Evolutionary conservation across 176 grass and related monocot genomes (phyloP).

Genomic region (Ampelocalamus luodianensis): DNA sequence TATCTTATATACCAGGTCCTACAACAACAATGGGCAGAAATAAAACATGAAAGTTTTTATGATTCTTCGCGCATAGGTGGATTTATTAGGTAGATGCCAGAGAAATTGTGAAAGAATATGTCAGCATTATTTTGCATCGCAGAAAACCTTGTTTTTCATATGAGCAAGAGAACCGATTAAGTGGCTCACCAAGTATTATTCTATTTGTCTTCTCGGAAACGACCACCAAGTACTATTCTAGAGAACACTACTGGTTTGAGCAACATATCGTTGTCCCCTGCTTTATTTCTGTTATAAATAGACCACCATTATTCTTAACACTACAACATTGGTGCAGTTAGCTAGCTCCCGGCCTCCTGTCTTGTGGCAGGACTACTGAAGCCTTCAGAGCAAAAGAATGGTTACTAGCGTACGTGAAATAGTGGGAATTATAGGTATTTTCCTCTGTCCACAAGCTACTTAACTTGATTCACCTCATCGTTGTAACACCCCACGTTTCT

Average conservation of each 20-base stretch:
- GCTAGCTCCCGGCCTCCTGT: neutral
- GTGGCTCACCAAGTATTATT: constrained; percentile 20
- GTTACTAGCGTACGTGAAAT: constrained; percentile 40
- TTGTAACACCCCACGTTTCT: constrained; percentile 21
- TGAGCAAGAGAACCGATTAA: neutral
- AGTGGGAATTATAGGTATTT: constrained; percentile 67
- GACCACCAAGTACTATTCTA: neutral
- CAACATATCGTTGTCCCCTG: neutral
- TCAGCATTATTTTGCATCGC: constrained; percentile 7
- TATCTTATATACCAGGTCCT: neutral
- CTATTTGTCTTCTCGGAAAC: neutral
- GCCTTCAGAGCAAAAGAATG: constrained; percentile 32
- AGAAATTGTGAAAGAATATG: neutral
- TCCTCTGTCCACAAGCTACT: neutral
- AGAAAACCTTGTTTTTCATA: neutral
- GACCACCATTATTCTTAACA: neutral
- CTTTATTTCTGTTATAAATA: constrained; percentile 42
- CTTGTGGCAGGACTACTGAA: neutral
- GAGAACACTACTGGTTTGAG: constrained; percentile 17
- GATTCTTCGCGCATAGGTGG: neutral
- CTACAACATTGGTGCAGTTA: neutral
- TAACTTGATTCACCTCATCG: constrained; percentile 10
- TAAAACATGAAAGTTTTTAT: constrained; percentile 16
- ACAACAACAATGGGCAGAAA: constrained; percentile 5
- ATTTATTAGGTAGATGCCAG: neutral